Conservation (phyloP, 2,329 filamentous ascomycete genomes). For the Aphanocladium album region DNA sequence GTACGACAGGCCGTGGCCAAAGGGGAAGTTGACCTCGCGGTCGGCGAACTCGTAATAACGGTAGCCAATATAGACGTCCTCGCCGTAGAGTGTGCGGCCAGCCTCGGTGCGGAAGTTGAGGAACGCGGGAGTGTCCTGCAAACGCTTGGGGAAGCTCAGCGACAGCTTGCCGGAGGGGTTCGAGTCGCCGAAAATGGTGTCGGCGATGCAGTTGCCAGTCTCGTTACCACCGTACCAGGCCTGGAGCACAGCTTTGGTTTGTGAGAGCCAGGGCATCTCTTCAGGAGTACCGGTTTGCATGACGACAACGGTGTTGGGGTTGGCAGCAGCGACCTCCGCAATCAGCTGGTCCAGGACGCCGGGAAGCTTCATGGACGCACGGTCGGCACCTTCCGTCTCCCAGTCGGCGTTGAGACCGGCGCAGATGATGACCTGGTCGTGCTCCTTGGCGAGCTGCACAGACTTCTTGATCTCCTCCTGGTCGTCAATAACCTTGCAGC, state of each 20-base stretch:
- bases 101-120: constrained; percentile 69
- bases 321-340: constrained; percentile 57
- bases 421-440: constrained; percentile 74
- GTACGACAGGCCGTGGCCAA: constrained; percentile 76
- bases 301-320: constrained; percentile 66
- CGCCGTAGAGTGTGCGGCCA: constrained; percentile 68
- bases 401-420: constrained; percentile 75
- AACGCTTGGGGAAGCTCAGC: constrained; percentile 62
- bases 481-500: constrained; percentile 52
- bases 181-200: constrained; percentile 67
- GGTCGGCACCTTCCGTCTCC: constrained; percentile 75
- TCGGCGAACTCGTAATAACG: constrained; percentile 71
- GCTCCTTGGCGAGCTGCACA: constrained; percentile 60
- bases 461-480: constrained; percentile 60
- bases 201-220: constrained; percentile 74
- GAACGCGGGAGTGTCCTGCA: constrained; percentile 70
- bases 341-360: constrained; percentile 67
- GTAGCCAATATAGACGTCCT: constrained; percentile 78
- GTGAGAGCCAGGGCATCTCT: constrained; percentile 62
- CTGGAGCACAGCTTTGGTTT: constrained; percentile 58
- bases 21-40: constrained; percentile 64
- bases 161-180: constrained; percentile 74
- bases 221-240: constrained; percentile 89
- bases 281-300: constrained; percentile 75
- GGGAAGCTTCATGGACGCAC: constrained; percentile 74